phyloP scores from a whole-genome alignment of 2,329 filamentous ascomycete genomes.

The Botrytis squamosa region DNA sequence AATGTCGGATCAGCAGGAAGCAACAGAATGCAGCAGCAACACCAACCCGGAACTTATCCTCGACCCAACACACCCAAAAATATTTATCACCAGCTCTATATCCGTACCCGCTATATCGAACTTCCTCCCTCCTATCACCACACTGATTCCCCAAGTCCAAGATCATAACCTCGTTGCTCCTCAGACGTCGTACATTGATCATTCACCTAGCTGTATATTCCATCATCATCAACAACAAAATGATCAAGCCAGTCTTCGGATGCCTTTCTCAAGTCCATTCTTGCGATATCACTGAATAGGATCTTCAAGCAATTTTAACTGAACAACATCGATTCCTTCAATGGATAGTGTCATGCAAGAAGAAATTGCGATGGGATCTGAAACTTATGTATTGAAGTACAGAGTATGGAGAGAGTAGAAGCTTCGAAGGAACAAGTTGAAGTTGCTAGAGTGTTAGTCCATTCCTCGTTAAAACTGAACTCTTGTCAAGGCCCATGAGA shows the following conservation, averaged over 20 bases:
- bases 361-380: rapidly evolving
- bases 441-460: background rate
- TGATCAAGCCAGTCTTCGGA: rapidly evolving
- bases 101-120: background rate
- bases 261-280: background rate
- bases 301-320: background rate
- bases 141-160: background rate
- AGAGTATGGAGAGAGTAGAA: background rate
- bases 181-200: background rate
- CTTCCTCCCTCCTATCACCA: background rate
- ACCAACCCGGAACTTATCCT: background rate
- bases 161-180: background rate
- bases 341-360: rapidly evolving
- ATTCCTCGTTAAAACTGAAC: background rate
- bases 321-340: background rate
- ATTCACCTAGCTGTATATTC: background rate
- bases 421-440: background rate
- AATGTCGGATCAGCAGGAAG: background rate
- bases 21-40: background rate
- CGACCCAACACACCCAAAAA: background rate
- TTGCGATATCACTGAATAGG: background rate
- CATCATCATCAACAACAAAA: background rate
- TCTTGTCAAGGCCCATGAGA: background rate
- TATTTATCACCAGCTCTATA: too few species aligned
- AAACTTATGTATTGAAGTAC: background rate